A percentile compares a stretch with the other conserved stretches of the same genome.
Conservation (phyloP, 768 basidiomycete genomes). For the Myochromella boudieri region DNA sequence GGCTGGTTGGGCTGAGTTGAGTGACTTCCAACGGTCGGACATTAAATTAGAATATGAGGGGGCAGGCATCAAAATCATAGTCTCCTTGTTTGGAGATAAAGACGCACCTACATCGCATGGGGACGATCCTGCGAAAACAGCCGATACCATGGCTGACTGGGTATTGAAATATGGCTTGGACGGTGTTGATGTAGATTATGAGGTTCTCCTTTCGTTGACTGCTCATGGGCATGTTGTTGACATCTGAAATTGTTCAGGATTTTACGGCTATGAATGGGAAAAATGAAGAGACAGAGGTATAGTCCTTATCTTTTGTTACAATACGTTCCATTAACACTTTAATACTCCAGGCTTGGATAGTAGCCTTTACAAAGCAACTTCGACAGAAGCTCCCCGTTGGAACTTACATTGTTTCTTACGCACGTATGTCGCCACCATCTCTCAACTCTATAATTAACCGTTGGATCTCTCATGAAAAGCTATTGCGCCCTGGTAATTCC, state of each 20-base stretch:
- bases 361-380: conserved; percentile 49
- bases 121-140: conserved; percentile 44
- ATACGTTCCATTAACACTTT: no score
- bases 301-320: no score
- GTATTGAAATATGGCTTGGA: conserved; percentile 50
- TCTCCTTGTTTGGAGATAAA: conserved; percentile 52
- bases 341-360: conserved; percentile 42
- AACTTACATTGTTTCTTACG: conserved; percentile 51
- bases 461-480: no score
- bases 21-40: conserved; percentile 34
- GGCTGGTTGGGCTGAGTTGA: conserved; percentile 41
- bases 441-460: conserved; percentile 27
- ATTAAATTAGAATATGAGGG: conserved; percentile 48
- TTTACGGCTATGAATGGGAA: conserved; percentile 46
- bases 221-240: no score
- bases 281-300: conserved; percentile 42
- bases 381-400: conserved; percentile 46
- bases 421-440: conserved; percentile 36
- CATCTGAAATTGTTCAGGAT: no score
- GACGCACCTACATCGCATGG: conserved; percentile 46
- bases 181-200: conserved; percentile 63
- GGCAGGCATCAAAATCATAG: conserved; percentile 61
- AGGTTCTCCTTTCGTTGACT: conserved; percentile 25
- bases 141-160: conserved; percentile 50
- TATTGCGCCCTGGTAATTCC: conserved; percentile 29